Percentiles rank a stretch among this genome's conserved stretches.
Conservation (phyloP, 345 rosid genomes). For the Brassica napus region DNA sequence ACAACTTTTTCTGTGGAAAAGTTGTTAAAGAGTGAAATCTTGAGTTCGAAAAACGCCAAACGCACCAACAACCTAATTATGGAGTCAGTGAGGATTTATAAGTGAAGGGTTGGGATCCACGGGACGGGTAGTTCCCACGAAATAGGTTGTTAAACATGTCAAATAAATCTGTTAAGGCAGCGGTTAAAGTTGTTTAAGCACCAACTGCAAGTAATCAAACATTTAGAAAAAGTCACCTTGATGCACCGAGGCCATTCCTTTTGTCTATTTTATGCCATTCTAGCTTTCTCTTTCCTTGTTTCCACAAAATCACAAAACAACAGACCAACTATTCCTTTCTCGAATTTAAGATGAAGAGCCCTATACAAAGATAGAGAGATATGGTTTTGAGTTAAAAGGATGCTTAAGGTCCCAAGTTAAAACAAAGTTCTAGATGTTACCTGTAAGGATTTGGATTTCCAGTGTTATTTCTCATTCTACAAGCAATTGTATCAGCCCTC, state of each 20-base stretch:
- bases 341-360: slow-evolving; percentile 99
- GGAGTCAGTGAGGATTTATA: no score
- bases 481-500: slow-evolving; percentile 46
- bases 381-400: not conserved
- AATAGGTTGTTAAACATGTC: not conserved
- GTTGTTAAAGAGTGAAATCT: no score
- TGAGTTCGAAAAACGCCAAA: no score
- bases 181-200: not conserved
- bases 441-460: slow-evolving; percentile 82
- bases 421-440: slow-evolving; percentile 40
- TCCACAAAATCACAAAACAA: slow-evolving; percentile 99
- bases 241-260: slow-evolving; percentile 99
- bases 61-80: no score
- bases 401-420: not conserved
- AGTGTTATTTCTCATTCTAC: slow-evolving; percentile 95
- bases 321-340: slow-evolving; percentile 98
- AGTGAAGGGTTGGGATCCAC: no score
- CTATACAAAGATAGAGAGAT: slow-evolving; percentile 43
- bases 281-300: slow-evolving; percentile 92
- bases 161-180: not conserved
- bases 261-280: slow-evolving; percentile 89
- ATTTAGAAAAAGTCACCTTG: slow-evolving; percentile 55
- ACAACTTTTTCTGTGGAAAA: no score
- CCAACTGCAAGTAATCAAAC: not conserved
- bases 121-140: no score